These are phyloP conservation scores for Neopestalotiopsis clavispora DNA, from an alignment of 2,329 filamentous ascomycete genomes.

Conservation along the genomic window DNA sequence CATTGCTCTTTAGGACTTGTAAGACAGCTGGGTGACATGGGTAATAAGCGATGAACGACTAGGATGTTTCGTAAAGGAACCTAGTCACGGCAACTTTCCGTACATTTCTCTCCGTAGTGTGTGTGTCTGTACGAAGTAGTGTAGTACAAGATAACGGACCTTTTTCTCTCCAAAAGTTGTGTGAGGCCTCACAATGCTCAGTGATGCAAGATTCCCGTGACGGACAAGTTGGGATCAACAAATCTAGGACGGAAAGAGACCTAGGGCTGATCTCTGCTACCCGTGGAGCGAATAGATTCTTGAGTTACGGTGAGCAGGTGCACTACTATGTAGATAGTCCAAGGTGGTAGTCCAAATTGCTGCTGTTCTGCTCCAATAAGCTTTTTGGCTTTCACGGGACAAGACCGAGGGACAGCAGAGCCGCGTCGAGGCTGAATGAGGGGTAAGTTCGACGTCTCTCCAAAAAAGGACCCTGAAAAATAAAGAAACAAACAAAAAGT, in stretches of 20 bases:
- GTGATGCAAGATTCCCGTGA: background rate
- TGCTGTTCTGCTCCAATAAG: background rate
- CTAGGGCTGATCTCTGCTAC: background rate
- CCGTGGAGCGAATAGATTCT: background rate
- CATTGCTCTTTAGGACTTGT: background rate
- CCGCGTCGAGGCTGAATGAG: background rate
- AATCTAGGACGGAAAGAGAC: background rate
- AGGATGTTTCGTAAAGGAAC: background rate
- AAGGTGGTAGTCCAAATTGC: background rate
- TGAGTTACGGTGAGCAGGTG: background rate
- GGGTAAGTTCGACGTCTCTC: background rate
- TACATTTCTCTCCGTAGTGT: background rate
- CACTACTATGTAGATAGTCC: background rate
- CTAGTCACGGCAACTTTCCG: background rate
- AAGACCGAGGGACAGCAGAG: background rate
- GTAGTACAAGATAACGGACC: too few species aligned
- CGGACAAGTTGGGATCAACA: background rate
- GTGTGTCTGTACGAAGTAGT: too few species aligned
- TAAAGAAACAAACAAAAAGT: too few species aligned
- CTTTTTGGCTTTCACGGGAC: background rate
- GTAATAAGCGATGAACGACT: background rate
- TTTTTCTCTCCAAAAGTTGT: background rate
- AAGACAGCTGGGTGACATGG: background rate
- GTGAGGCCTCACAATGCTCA: background rate
- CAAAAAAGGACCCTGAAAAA: background rate